Evolutionary conservation across 2,329 filamentous ascomycete species (phyloP).

Genomic region (Penicillium janthinellum): DNA sequence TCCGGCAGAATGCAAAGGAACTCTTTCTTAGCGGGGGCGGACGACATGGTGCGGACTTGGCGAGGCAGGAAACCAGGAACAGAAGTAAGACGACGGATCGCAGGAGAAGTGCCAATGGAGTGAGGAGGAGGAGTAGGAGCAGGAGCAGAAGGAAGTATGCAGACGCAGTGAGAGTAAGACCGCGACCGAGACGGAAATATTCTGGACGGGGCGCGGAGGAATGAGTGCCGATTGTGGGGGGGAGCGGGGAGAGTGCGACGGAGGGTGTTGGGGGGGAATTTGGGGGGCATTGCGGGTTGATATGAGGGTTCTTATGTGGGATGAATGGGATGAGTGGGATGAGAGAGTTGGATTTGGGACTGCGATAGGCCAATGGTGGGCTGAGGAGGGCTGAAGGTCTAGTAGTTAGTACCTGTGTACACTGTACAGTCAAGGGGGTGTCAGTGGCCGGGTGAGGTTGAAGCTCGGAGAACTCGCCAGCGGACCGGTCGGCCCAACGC

Average conservation of each 20-base stretch:
- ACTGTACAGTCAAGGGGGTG: not conserved
- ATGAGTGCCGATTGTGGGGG: constrained; percentile 23
- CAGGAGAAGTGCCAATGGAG: not conserved
- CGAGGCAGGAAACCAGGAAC: not conserved
- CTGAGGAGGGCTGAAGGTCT: too few relatives aligned
- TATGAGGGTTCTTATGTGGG: too few relatives aligned
- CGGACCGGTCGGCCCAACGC: not conserved
- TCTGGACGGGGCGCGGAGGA: constrained; percentile 17
- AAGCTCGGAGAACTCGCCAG: not conserved
- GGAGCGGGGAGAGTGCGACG: constrained; percentile 19
- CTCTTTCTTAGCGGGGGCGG: constrained; percentile 53
- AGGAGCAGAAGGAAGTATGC: not conserved
- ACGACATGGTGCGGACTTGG: constrained; percentile 25
- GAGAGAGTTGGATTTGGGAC: too few relatives aligned
- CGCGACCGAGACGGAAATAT: constrained; percentile 1
- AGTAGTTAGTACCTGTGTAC: too few relatives aligned
- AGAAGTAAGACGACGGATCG: constrained; percentile 1
- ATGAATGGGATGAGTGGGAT: not conserved
- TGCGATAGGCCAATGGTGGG: too few relatives aligned
- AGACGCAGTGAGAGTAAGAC: not conserved
- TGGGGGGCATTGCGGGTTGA: not conserved
- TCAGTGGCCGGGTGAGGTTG: not conserved
- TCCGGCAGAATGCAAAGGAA: constrained; percentile 72
- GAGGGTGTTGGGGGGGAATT: not conserved
- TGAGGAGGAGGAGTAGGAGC: not conserved